Base-by-base conservation (phyloP, 1,284 basidiomycete species). In the Pterulicium gracile region DNA sequence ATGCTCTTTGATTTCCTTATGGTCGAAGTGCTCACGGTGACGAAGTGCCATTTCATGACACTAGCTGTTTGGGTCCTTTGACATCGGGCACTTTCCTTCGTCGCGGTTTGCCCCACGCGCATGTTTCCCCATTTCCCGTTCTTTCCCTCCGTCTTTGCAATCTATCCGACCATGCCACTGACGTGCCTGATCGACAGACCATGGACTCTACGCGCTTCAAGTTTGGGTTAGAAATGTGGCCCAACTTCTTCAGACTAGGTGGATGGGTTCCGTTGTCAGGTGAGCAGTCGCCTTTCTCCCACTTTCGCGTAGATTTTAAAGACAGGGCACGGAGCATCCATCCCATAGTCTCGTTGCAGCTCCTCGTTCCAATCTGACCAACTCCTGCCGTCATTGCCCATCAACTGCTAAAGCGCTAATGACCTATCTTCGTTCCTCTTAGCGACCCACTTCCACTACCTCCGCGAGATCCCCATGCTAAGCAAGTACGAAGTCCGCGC, bases 401-500 rank as follows among this genome's bases (percentile, higher is more conserved):
- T 12, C 20, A n/a, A 3, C 4, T 44, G 2, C 24, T 34, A 18
- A 42, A 19, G 15, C 14, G 17, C 15, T 22, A n/a, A 32, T 1
- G 2, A 21, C 17, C 34, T 15, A 12, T 24, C n/a, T n/a, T n/a
- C n/a, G 19, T 2, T 5, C 7, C 18, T 3, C 10, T 10, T 15
- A 81, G 85, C 74, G 1, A 81, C 82, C 0, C 79, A 88, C 58
- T 89, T 75, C 59, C 68, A 75, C 51, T 91, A 84, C 62, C 62
- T 88, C 43, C 77, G 78, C 40, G 89, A 93, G 64, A 89, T 93
- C 39, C 80, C 88, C 0, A 78, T 89, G 42, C 66, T 87, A 13
- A 58, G 73, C 1, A 61, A 62, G 4, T 93, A 88, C 55, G 78
- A 88, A 60, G 73, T 92, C 24, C 72, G 84, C 46, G 61, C 77